Evolutionary conservation across 441 rosid species (phyloP), one percentile per base, ranked within the genome.

Genomic region (Pelargonium australe): DNA sequence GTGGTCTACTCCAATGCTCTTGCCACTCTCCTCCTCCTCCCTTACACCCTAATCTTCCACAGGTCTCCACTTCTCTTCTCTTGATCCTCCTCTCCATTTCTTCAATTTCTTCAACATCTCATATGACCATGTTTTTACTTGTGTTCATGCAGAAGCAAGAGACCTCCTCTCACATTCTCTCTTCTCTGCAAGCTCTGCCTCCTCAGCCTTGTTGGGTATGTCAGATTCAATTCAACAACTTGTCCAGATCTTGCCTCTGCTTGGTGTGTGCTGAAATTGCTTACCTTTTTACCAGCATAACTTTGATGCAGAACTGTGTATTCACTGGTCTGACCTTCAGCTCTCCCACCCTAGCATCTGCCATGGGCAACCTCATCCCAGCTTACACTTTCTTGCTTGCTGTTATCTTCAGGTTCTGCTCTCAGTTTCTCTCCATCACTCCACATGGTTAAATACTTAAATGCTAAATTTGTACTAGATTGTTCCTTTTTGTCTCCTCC

Each of bases 341-440:
- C 63, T 74, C 77, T 45, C 77, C 77, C 2, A 74, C 77, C 37
- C 73, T 74, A 16, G 77, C 77, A 25, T 74, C 77, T 1, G 77
- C 73, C 47, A 74, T 74, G 70, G 66, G 77, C 63, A 74, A 60
- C 63, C 77, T 74, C 49, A 60, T 41, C 11, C 77, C 77, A 1
- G 77, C 77, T 65, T 65, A 65, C 70, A 66, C 77, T 20, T 74
- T 74, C 77, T 57, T 74, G 14, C 73, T 74, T 9, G 70, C 77
- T 69, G 20, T 70, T 20, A 44, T 74, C 19, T 60, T 45, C 70
- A 66, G 77, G 77, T 74, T 20, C 37, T 12, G 13, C 14, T 47
- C 53, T 47, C 5, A 4, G 1, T 49, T 16, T 49, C 57, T 49
- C 57, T n/a, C n/a, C 57, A 49, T 49, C 17, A 49, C 57, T 49